Evolutionary conservation across 1,284 basidiomycete species (phyloP).

Genomic region (Rhodofomes roseus): DNA sequence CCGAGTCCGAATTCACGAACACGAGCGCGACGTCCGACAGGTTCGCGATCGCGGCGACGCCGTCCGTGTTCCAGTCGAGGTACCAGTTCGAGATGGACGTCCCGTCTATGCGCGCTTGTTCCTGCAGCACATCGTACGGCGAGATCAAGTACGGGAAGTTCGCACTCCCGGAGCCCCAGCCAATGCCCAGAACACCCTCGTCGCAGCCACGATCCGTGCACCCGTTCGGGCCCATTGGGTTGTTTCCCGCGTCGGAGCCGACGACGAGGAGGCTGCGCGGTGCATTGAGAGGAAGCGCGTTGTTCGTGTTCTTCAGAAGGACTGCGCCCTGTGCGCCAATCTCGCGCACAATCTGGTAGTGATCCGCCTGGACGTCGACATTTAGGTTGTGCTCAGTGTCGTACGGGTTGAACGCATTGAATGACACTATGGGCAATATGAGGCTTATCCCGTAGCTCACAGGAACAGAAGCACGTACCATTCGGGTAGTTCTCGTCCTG

Average conservation of each 20-base stretch:
- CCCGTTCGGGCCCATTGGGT: slow-evolving; percentile 67
- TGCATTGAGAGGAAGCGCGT: slow-evolving; percentile 63
- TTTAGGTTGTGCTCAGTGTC: slow-evolving; percentile 56
- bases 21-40: slow-evolving; percentile 66
- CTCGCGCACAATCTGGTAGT: slow-evolving; percentile 65
- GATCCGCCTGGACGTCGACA: slow-evolving; percentile 76
- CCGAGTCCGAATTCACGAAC: slow-evolving; percentile 71
- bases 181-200: slow-evolving; percentile 77
- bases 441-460: neutral
- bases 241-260: slow-evolving; percentile 68
- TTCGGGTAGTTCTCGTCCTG: slow-evolving; percentile 65
- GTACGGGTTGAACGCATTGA: slow-evolving; percentile 54
- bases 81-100: slow-evolving; percentile 59
- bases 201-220: slow-evolving; percentile 62
- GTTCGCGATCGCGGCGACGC: slow-evolving; percentile 47
- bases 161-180: slow-evolving; percentile 60
- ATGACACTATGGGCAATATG: slow-evolving; percentile 39
- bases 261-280: slow-evolving; percentile 58
- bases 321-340: slow-evolving; percentile 77
- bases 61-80: slow-evolving; percentile 58
- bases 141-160: slow-evolving; percentile 62
- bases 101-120: slow-evolving; percentile 51
- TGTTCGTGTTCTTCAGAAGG: slow-evolving; percentile 74
- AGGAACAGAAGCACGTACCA: slow-evolving; percentile 6
- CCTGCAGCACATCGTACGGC: slow-evolving; percentile 72